Evolutionary conservation across 2,329 filamentous ascomycete species (phyloP), one percentile per base, ranked within the genome.

Genomic region (Pezicula radicicola): DNA sequence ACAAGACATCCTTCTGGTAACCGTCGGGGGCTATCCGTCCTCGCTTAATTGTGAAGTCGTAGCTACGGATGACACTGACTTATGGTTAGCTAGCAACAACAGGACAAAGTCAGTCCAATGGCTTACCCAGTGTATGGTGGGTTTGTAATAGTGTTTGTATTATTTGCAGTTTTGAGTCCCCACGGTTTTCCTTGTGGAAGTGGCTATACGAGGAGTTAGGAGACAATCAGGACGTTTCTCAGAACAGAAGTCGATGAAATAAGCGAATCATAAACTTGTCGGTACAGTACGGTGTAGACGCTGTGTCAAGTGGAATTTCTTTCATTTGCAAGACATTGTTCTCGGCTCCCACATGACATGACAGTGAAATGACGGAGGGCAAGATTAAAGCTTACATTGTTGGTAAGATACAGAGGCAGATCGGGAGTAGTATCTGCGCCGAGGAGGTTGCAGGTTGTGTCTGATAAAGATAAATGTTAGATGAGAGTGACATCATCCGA

Each of bases 1-100:
- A 73, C 53, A 91, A 18, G 13, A 59, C 62, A 33, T 56, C 13
- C 25, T 45, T 44, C 13, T 50, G 46, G 40, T 60, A 64, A n/a
- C 71, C 71, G 61, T 72, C 70, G 6, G 69, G 70, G 4, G 60
- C 56, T 28, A 60, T 54, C 46, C 52, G 59, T 16, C 36, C 53
- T 15, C 59, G 46, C 8, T 46, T 50, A 19, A 64, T 55, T 15
- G 46, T 57, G 16, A 60, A 55, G 37, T 59, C 54, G 43, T 60
- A 65, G 27, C 67, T 37, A 6, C 50, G 42, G 37, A 62, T 68
- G 1, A 67, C 64, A 41, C 47, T 49, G 25, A 18, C 8, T 49
- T 27, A 28, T 21, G 40, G 6, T 21, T 15, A 25, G 33, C 16
- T 15, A 16, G 6, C 21, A 19, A 21, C 6, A 30, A 46, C n/a